A percentile compares a stretch with the other conserved stretches of the same genome.
Conservation (phyloP, 2,329 filamentous ascomycete species). For the Zymoseptoria tritici region DNA sequence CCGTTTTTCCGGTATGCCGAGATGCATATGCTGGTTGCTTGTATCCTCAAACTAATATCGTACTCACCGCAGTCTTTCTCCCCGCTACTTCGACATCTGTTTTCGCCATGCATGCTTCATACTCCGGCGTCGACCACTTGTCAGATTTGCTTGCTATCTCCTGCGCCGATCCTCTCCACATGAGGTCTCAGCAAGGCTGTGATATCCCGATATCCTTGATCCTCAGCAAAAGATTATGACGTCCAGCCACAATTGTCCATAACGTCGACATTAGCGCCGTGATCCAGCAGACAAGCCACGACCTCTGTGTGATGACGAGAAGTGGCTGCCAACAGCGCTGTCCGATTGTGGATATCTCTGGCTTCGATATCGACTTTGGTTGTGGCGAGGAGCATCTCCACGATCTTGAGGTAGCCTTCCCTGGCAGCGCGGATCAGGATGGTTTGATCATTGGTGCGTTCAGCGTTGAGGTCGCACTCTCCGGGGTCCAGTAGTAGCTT, state of each 20-base stretch:
- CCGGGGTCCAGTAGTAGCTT: background rate
- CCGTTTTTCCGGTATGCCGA: background rate
- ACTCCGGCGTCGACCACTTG: background rate
- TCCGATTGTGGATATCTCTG: background rate
- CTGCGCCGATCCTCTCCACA: background rate
- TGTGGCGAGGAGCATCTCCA: background rate
- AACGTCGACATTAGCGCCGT: background rate
- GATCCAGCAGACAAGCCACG: background rate
- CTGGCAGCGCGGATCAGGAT: background rate
- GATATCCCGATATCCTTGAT: background rate
- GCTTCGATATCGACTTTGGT: background rate
- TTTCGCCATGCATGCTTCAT: background rate
- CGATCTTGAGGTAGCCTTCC: background rate
- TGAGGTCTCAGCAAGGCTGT: background rate
- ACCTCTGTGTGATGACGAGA: background rate
- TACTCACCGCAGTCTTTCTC: background rate
- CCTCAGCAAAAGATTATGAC: no score
- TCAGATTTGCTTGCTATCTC: background rate
- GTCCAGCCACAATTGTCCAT: no score
- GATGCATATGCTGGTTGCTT: background rate
- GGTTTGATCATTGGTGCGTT: background rate
- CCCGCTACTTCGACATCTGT: background rate
- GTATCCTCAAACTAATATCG: background rate
- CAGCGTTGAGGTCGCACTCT: background rate
- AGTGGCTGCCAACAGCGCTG: background rate